Base-by-base conservation (phyloP, 2,329 filamentous ascomycete species). In the Metarhizium rileyi region DNA sequence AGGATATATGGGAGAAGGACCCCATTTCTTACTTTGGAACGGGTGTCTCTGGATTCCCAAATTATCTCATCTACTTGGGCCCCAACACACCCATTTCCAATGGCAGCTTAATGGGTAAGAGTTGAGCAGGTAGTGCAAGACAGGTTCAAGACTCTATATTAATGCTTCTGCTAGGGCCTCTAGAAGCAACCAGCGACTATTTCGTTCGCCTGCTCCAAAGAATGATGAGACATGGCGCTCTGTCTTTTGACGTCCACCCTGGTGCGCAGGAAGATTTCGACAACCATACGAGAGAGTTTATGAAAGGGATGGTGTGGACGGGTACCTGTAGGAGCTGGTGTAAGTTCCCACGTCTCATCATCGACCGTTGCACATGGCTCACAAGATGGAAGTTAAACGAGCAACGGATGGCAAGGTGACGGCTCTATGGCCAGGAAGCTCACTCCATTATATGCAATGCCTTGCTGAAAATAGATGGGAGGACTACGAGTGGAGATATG, bases 221-320 rank as follows among this genome's bases (percentile, higher is more conserved):
- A 42, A 55, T 60, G 49, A 48, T 59, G 20, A 47, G 56, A 9
- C 53, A 61, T 4, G 27, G 46, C 7, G 52, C 57, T 23, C 53
- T 52, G 12, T 57, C 49, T 1, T 60, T 58, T 46, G 44, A 56
- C 22, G 56, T 60, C 6, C 50, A 50, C 3, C 18, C 9, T 20
- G 64, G 66, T 12, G 69, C 66, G 3, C 67, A 76, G 12, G 56
- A 56, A 1, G 74, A 77, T 48, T 78, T 77, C 56, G 65, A 71
- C 48, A 59, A 57, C 0, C 66, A 69, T 55, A 69, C 68, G 12
- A 66, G 73, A 51, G 46, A 57, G 0, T 69, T 69, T 53, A 70
- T 75, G 64, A 55, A 66, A 50, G 59, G 59, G 16, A 70, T 70
- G 8, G 70, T 73, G 1, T 74, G 69, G 66, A 59, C 67, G 8